A percentile compares a stretch with the other conserved stretches of the same genome.
Evolutionary conservation across 2,329 filamentous ascomycete genomes (phyloP).

Genomic region (Claviceps maximensis): DNA sequence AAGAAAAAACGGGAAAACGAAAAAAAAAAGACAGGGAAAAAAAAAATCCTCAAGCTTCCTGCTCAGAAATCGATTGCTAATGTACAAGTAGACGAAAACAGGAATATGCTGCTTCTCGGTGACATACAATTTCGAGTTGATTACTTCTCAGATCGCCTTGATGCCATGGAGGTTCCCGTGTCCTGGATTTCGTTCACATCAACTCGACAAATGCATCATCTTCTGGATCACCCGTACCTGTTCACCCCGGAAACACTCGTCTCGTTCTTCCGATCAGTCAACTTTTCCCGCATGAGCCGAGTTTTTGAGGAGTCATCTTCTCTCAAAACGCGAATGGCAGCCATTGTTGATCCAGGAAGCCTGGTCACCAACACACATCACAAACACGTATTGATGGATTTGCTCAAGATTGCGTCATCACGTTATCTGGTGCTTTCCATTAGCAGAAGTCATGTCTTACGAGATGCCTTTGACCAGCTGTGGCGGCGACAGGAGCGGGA

Average conservation of each 20-base stretch:
- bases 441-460: slow-evolving; percentile 51
- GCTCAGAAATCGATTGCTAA: slow-evolving; percentile 8
- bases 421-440: slow-evolving; percentile 61
- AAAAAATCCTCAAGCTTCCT: background rate
- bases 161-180: slow-evolving; percentile 60
- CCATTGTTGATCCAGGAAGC: slow-evolving; percentile 39
- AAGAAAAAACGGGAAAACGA: background rate
- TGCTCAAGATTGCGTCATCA: slow-evolving; percentile 52
- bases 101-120: slow-evolving; percentile 49
- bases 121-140: slow-evolving; percentile 61
- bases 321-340: slow-evolving; percentile 40
- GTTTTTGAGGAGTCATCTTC: slow-evolving; percentile 58
- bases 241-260: slow-evolving; percentile 63
- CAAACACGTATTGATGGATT: slow-evolving; percentile 46
- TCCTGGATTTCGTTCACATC: slow-evolving; percentile 52
- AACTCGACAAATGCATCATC: slow-evolving; percentile 52
- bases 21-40: background rate
- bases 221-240: slow-evolving; percentile 70
- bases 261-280: slow-evolving; percentile 76
- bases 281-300: slow-evolving; percentile 74
- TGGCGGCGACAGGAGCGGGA: slow-evolving; percentile 78
- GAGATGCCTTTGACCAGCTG: slow-evolving; percentile 72
- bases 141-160: slow-evolving; percentile 63
- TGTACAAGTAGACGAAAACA: slow-evolving; percentile 39
- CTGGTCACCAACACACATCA: slow-evolving; percentile 44